Evolutionary conservation across 805 yeast genomes (phyloP).

Genomic region (Ogataea trehaloabstinens): DNA sequence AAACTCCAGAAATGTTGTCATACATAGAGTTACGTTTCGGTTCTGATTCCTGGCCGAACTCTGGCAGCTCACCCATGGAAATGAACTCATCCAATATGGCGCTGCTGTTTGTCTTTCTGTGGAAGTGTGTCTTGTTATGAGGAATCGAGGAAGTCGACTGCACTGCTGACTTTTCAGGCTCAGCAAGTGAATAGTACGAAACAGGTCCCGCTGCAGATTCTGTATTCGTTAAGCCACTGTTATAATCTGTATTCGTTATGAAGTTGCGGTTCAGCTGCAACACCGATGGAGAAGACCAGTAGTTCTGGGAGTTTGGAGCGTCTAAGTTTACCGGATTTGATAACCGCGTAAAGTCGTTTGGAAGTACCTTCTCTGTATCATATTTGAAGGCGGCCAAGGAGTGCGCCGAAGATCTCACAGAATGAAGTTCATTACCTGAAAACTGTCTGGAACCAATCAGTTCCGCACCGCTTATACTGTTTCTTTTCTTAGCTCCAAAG

Average conservation of each 20-base stretch:
- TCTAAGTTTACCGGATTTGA: not conserved
- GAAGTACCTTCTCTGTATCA: slow-evolving; percentile 2
- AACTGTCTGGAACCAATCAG: slow-evolving; percentile 1
- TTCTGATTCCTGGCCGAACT: slow-evolving; percentile 1
- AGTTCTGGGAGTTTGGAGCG: not conserved
- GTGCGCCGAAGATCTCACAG: slow-evolving; percentile 1
- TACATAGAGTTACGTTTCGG: slow-evolving; percentile 22
- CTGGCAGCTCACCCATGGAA: slow-evolving; percentile 14
- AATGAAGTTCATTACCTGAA: slow-evolving; percentile 1
- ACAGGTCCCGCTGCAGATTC: not conserved
- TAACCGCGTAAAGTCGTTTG: slow-evolving; percentile 3
- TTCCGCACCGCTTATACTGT: not conserved
- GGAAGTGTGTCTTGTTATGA: slow-evolving; percentile 18
- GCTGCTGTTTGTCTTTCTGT: slow-evolving; percentile 25
- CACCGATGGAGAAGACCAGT: slow-evolving; percentile 1
- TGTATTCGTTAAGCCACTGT: not conserved
- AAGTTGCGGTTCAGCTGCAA: slow-evolving; percentile 6
- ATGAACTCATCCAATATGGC: slow-evolving; percentile 29
- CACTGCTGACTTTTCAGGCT: slow-evolving; percentile 22
- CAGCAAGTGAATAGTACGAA: slow-evolving; percentile 15
- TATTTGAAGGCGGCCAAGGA: slow-evolving; percentile 5
- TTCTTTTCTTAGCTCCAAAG: slow-evolving; percentile 3
- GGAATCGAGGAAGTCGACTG: slow-evolving; percentile 8
- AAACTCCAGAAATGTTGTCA: slow-evolving; percentile 11
- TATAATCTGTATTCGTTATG: not conserved